A percentile compares a stretch with the other conserved stretches of the same genome.
Evolutionary conservation across 106 monocot species (phyloP).

Genomic region (Dendrobium catenatum): DNA sequence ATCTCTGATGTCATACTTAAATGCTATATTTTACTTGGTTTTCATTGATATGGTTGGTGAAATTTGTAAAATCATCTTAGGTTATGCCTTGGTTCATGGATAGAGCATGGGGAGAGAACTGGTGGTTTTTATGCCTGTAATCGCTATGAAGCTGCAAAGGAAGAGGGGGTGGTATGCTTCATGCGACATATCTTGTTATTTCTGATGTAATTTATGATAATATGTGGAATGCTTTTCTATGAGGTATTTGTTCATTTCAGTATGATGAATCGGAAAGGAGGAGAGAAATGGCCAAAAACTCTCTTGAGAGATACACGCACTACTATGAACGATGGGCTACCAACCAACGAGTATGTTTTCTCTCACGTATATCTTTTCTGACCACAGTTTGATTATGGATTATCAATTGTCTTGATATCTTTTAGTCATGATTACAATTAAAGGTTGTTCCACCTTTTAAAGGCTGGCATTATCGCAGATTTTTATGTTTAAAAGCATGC

Average conservation of each 20-base stretch:
- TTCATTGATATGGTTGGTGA: background rate
- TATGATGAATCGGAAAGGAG: slow-evolving; percentile 92
- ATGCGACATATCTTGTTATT: background rate
- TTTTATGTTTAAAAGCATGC: background rate
- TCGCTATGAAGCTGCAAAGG: slow-evolving; percentile 79
- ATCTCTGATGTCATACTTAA: background rate
- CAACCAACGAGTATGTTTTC: slow-evolving; percentile 51
- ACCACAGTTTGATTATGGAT: background rate
- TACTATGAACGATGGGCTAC: slow-evolving; percentile 96
- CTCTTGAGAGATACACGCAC: slow-evolving; percentile 89
- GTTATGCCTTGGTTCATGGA: slow-evolving; percentile 84
- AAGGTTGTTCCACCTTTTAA: background rate
- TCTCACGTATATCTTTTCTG: slow-evolving; percentile 8
- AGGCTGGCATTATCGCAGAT: background rate
- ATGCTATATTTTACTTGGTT: background rate
- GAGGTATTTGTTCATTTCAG: slow-evolving; percentile 26
- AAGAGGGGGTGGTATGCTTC: slow-evolving; percentile 71
- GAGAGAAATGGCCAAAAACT: slow-evolving; percentile 92
- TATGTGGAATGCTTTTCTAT: background rate
- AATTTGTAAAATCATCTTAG: slow-evolving; percentile 20
- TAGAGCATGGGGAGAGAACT: slow-evolving; percentile 84
- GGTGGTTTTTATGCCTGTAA: slow-evolving; percentile 91
- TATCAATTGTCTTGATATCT: background rate
- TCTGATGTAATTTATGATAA: background rate
- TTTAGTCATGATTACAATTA: background rate